These are phyloP conservation scores for Hyphodiscus sp. DNA, from an alignment of 2,329 filamentous ascomycete species.

Conservation along the genomic window DNA sequence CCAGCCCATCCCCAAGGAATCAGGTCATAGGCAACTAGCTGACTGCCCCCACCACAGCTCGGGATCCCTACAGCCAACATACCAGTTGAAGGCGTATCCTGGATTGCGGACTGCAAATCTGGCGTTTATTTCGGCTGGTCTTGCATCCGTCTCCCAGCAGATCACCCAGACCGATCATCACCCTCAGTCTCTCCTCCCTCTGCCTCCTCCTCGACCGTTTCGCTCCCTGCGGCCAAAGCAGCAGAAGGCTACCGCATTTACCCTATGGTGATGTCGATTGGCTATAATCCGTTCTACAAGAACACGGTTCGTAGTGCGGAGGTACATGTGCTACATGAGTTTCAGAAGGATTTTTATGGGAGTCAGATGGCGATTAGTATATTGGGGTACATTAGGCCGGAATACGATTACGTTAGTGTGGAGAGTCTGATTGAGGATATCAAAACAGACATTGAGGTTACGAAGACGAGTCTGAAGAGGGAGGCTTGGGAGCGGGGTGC, in stretches of 20 bases:
- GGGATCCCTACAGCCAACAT: conserved; percentile 97
- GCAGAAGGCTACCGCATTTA: conserved; percentile 44
- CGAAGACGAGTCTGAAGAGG: conserved; percentile 63
- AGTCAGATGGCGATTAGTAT: conserved; percentile 72
- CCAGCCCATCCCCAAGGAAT: neutral
- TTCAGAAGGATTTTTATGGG: conserved; percentile 78
- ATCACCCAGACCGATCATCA: conserved; percentile 34
- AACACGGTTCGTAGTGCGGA: conserved; percentile 82
- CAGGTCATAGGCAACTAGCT: neutral
- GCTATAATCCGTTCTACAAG: conserved; percentile 97
- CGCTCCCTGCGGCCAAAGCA: conserved; percentile 7
- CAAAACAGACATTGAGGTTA: conserved; percentile 78
- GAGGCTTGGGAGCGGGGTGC: conserved; percentile 44
- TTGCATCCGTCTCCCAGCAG: conserved; percentile 53
- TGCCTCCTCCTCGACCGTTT: conserved; percentile 16
- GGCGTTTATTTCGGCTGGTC: conserved; percentile 96
- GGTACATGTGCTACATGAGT: conserved; percentile 79
- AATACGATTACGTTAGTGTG: conserved; percentile 78
- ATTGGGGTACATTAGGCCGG: conserved; percentile 80
- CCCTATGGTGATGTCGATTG: conserved; percentile 89
- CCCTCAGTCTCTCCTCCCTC: conserved; percentile 20
- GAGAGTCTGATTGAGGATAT: conserved; percentile 88
- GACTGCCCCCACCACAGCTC: conserved; percentile 47
- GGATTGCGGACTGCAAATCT: conserved; percentile 58
- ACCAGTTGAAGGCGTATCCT: conserved; percentile 59